Evolutionary conservation across 192 early-diverging fungal genomes (phyloP).

Genomic region (Allomyces arbusculus): DNA sequence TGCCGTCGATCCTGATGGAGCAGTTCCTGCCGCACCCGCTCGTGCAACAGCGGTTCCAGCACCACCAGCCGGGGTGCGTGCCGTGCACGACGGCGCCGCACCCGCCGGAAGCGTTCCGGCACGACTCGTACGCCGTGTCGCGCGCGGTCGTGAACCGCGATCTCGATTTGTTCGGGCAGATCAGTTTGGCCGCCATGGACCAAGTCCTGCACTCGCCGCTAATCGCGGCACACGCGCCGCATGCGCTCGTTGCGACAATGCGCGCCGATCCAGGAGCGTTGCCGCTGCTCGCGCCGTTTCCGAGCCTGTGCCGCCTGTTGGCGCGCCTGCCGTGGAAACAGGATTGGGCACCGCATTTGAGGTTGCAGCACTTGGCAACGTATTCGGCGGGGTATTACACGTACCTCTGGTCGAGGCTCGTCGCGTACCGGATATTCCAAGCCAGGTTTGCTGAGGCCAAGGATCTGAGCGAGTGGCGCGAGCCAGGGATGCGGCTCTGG

Average conservation of each 20-base stretch:
- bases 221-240: constrained; percentile 8
- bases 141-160: background rate
- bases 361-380: constrained; percentile 31
- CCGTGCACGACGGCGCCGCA: constrained; percentile 32
- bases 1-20: constrained; percentile 92
- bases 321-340: background rate
- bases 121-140: constrained; percentile 3
- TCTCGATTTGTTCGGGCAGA: constrained; percentile 67
- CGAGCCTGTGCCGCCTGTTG: constrained; percentile 1
- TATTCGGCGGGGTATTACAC: constrained; percentile 89
- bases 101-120: constrained; percentile 9
- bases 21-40: constrained; percentile 57
- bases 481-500: constrained; percentile 42
- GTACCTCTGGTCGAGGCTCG: constrained; percentile 73
- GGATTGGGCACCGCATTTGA: background rate
- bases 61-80: constrained; percentile 20
- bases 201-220: constrained; percentile 60
- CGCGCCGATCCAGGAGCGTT: background rate
- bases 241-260: background rate
- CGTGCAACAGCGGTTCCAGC: constrained; percentile 50
- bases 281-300: background rate
- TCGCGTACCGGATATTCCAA: constrained; percentile 60
- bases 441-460: constrained; percentile 35
- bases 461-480: constrained; percentile 27
- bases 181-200: constrained; percentile 79